Percentiles rank a stretch among this genome's conserved stretches.
Evolutionary conservation across 345 rosid species (phyloP).

Genomic region (Excoecaria cochinchinensis): DNA sequence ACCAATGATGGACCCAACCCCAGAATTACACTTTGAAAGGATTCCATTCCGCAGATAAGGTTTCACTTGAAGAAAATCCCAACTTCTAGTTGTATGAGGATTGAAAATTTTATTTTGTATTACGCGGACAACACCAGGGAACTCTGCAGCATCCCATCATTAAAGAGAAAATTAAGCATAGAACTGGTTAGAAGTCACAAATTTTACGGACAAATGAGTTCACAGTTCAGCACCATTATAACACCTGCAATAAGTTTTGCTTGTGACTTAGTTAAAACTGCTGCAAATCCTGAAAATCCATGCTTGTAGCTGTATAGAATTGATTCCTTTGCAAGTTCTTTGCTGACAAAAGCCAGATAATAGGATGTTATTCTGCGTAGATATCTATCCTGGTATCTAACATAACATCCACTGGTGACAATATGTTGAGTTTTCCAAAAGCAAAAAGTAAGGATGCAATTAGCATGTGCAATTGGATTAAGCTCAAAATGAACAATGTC

Average conservation of each 20-base stretch:
- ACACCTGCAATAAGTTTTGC: conserved; percentile 57
- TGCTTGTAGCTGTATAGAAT: conserved; percentile 60
- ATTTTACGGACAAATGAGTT: conserved; percentile 21
- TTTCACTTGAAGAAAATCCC: conserved; percentile 54
- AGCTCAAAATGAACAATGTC: background rate
- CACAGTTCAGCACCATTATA: conserved; percentile 37
- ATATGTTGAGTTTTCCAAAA: background rate
- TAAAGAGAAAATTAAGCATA: conserved; percentile 1
- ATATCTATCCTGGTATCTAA: background rate
- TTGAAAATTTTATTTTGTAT: conserved; percentile 39
- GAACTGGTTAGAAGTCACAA: background rate
- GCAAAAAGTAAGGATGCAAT: background rate
- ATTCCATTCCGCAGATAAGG: conserved; percentile 35
- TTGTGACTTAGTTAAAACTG: conserved; percentile 42
- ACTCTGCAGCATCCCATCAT: conserved; percentile 27
- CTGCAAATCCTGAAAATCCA: conserved; percentile 61
- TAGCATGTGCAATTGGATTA: background rate
- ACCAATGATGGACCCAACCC: conserved; percentile 51
- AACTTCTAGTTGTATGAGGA: conserved; percentile 54
- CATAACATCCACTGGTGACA: background rate
- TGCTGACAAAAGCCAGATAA: conserved; percentile 35
- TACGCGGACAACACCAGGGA: conserved; percentile 45
- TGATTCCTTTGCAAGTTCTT: conserved; percentile 47
- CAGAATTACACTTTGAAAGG: conserved; percentile 39
- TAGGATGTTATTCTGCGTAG: background rate